phyloP scores from a whole-genome alignment of 768 basidiomycete genomes.

The Leccinum obscurum region DNA sequence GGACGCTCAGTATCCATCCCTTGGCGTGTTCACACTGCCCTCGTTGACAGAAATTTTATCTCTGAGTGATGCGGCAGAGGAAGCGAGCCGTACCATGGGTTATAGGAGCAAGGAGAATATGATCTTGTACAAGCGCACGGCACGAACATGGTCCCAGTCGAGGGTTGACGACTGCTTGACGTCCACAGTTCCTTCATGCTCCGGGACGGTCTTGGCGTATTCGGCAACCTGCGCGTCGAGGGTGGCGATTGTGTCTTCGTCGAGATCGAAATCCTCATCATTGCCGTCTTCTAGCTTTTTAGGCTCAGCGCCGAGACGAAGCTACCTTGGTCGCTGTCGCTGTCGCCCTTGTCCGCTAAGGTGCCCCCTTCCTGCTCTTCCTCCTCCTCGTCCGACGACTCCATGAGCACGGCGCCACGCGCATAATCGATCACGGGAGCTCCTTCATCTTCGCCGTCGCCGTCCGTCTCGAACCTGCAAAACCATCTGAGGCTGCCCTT shows the following conservation, averaged over 20 bases:
- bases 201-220: slow-evolving; percentile 49
- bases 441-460: slow-evolving; percentile 24
- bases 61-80: slow-evolving; percentile 25
- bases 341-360: slow-evolving; percentile 42
- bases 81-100: slow-evolving; percentile 47
- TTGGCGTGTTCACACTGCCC: slow-evolving; percentile 34
- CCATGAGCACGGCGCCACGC: slow-evolving; percentile 82
- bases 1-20: slow-evolving; percentile 69
- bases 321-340: slow-evolving; percentile 48
- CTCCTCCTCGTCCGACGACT: slow-evolving; percentile 78
- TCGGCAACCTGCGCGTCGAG: slow-evolving; percentile 73
- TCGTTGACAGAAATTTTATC: slow-evolving; percentile 14
- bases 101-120: slow-evolving; percentile 88
- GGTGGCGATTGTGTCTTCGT: slow-evolving; percentile 71
- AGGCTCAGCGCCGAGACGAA: slow-evolving; percentile 43
- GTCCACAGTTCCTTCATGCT: slow-evolving; percentile 43
- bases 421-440: slow-evolving; percentile 67
- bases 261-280: slow-evolving; percentile 51
- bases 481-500: slow-evolving; percentile 76
- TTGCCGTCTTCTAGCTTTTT: slow-evolving; percentile 8
- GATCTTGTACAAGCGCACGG: slow-evolving; percentile 61
- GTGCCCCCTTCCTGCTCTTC: not conserved
- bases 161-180: slow-evolving; percentile 76
- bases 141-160: slow-evolving; percentile 96
- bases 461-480: slow-evolving; percentile 63